Conservation (phyloP, 2,329 filamentous ascomycete species). For the Leptoxyphium fumago region DNA sequence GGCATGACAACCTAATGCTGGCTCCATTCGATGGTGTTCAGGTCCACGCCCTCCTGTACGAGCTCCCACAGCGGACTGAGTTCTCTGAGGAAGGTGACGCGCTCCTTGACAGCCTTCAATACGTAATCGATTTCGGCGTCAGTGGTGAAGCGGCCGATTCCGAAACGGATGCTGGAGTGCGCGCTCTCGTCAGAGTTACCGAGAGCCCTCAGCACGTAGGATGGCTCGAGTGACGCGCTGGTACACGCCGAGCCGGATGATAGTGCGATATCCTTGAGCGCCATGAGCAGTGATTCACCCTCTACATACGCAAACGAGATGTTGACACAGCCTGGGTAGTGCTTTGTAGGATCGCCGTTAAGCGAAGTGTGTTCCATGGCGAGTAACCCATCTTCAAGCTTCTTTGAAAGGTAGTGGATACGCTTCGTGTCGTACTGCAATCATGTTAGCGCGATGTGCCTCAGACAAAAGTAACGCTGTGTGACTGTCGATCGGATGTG, state of each 20-base stretch:
- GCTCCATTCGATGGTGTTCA: slow-evolving; percentile 96
- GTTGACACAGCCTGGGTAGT: slow-evolving; percentile 95
- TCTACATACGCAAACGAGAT: slow-evolving; percentile 98
- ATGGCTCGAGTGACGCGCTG: slow-evolving; percentile 88
- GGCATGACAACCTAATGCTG: slow-evolving; percentile 52
- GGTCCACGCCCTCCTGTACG: slow-evolving; percentile 88
- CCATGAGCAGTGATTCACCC: slow-evolving; percentile 95
- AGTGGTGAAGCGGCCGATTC: slow-evolving; percentile 92
- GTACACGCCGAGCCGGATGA: slow-evolving; percentile 96
- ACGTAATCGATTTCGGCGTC: slow-evolving; percentile 95
- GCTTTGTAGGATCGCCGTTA: slow-evolving; percentile 69
- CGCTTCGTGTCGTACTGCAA: slow-evolving; percentile 78
- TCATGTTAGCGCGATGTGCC: background rate
- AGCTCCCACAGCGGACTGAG: slow-evolving; percentile 94
- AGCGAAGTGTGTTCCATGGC: slow-evolving; percentile 82
- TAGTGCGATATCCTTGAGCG: slow-evolving; percentile 90
- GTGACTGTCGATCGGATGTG: slow-evolving; percentile 22
- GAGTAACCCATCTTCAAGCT: slow-evolving; percentile 67
- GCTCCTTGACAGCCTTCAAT: slow-evolving; percentile 77
- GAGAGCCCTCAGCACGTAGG: slow-evolving; percentile 84
- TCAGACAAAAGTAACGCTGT: background rate
- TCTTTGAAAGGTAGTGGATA: slow-evolving; percentile 68
- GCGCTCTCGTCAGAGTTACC: slow-evolving; percentile 96
- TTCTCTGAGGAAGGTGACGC: slow-evolving; percentile 85
- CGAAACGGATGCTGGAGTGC: slow-evolving; percentile 94